These are phyloP conservation scores for Ganoderma resinaceum DNA, from an alignment of 1,284 basidiomycete genomes.

Conservation along the genomic window DNA sequence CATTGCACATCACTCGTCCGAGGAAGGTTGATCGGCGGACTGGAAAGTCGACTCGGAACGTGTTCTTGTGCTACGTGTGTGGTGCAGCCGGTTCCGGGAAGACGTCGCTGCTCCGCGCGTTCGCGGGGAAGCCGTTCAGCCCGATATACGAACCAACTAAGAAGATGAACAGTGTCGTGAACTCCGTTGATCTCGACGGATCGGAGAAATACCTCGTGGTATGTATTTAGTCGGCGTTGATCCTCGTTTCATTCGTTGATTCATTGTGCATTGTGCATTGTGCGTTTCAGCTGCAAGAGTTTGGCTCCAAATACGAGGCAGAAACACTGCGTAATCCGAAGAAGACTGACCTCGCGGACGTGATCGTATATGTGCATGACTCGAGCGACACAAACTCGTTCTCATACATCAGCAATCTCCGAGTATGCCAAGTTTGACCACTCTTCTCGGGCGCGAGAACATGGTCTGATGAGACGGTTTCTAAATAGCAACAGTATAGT, in stretches of 20 bases:
- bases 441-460: not conserved
- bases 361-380: conserved; percentile 96
- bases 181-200: conserved; percentile 93
- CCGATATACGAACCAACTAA: conserved; percentile 86
- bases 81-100: conserved; percentile 97
- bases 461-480: conserved; percentile 6
- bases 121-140: conserved; percentile 83
- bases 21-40: conserved; percentile 88
- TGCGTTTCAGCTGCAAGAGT: conserved; percentile 85
- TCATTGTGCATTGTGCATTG: not conserved
- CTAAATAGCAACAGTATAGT: conserved; percentile 90
- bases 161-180: conserved; percentile 92
- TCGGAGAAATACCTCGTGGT: conserved; percentile 97
- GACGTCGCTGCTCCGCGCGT: conserved; percentile 85
- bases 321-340: conserved; percentile 90
- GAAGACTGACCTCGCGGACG: conserved; percentile 92
- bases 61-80: conserved; percentile 92
- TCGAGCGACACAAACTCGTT: conserved; percentile 99
- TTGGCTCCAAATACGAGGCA: conserved; percentile 93
- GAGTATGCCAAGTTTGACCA: conserved; percentile 60
- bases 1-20: conserved; percentile 82
- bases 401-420: conserved; percentile 95
- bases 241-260: not conserved
- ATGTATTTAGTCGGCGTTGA: conserved; percentile 52
- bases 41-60: conserved; percentile 87